These are phyloP conservation scores for Neoarthrinium moseri DNA, from an alignment of 2,329 filamentous ascomycete species.

Conservation along the genomic window DNA sequence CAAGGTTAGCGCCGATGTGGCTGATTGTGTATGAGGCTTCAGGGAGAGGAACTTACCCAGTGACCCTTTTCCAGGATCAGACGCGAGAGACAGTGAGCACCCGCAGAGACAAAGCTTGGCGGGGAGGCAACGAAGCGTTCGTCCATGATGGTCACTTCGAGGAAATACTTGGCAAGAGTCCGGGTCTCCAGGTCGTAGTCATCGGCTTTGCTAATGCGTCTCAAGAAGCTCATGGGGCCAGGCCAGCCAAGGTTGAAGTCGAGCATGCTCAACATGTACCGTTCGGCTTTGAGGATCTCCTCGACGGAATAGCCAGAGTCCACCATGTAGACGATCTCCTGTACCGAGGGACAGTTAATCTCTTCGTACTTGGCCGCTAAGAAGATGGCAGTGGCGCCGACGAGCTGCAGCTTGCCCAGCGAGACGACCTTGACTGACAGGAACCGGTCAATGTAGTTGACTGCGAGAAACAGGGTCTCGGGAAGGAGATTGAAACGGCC, in stretches of 20 bases:
- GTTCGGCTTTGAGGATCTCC: conserved; percentile 94
- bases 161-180: conserved; percentile 95
- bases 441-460: conserved; percentile 98
- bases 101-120: conserved; percentile 87
- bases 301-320: conserved; percentile 85
- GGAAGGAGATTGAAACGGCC: conserved; percentile 86
- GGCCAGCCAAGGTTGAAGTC: conserved; percentile 96
- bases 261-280: conserved; percentile 97
- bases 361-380: conserved; percentile 98
- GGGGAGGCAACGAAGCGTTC: conserved; percentile 92
- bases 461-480: conserved; percentile 90
- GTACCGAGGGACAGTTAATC: conserved; percentile 93
- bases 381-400: conserved; percentile 93
- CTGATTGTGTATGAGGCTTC: conserved; percentile 2
- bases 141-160: conserved; percentile 96
- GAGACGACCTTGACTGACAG: conserved; percentile 93
- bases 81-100: conserved; percentile 87
- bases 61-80: conserved; percentile 86
- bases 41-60: conserved; percentile 67
- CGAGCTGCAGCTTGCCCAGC: conserved; percentile 89
- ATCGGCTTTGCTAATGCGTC: conserved; percentile 96
- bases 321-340: conserved; percentile 98
- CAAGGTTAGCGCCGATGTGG: conserved; percentile 31
- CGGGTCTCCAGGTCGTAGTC: conserved; percentile 95
- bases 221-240: conserved; percentile 97